Evolutionary conservation across 2,329 filamentous ascomycete genomes (phyloP), one percentile per base, ranked within the genome.

Genomic region (Ophiostoma novo-ulmi): DNA sequence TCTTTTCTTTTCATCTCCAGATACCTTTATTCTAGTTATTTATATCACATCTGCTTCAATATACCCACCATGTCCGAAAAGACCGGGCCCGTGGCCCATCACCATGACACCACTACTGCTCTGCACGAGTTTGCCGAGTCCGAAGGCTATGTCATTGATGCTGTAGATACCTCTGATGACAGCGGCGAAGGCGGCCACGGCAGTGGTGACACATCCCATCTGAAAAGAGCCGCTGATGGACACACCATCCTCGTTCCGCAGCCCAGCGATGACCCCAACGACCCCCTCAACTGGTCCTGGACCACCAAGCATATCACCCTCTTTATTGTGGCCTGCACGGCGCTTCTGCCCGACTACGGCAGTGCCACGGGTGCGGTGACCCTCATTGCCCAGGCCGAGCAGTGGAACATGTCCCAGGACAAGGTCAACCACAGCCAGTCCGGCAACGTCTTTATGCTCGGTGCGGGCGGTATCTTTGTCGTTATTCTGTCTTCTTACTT

Each of bases 251-350:
- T 87, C 67, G 84, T 86, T 31, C 85, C 85, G 1, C 84, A 87
- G 75, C 85, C 85, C 0, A 83, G 81, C 70, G 81, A 81, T 52
- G 81, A 85, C 69, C 80, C 82, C 1, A 77, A 82, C 61, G 85
- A 87, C 73, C 85, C 85, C 0, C 76, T 87, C 58, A 87, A 87
- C 75, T 87, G 85, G 85, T 78, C 77, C 38, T 78, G 79, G 70
- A 71, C 75, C 69, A 83, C 81, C 78, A 88, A 87, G 75, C 81
- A 83, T 71, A 58, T 81, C 20, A 80, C 84, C 39, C 77, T 87
- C 1, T 77, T 81, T n/a, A 79, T 84, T n/a, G 77, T 86, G 3
- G 80, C 82, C 14, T 77, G 81, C 22, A 79, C 80, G 0, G 81
- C 83, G 1, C 82, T 84, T 68, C 76, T 84, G 48, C 81, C 82